Conservation (phyloP, 371 early-diverging fungal genomes). For the Syncephalis plumigaleata region DNA sequence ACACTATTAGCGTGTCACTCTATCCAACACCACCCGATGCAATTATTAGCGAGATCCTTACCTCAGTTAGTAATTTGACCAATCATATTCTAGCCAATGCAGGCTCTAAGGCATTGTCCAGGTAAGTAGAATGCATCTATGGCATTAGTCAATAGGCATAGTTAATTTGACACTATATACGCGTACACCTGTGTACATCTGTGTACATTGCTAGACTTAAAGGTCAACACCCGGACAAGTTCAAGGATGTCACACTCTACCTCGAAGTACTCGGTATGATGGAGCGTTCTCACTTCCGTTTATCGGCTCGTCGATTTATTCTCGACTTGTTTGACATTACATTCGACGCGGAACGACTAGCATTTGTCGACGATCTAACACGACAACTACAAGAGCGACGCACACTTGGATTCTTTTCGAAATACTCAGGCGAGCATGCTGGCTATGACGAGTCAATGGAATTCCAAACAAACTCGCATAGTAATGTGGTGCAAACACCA, state of each 20-base stretch:
- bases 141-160: too few relatives aligned
- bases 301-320: constrained; percentile 57
- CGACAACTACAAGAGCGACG: background rate
- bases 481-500: too few relatives aligned
- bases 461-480: background rate
- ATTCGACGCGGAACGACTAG: constrained; percentile 21
- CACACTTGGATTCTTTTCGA: too few relatives aligned
- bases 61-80: constrained; percentile 59
- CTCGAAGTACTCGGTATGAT: constrained; percentile 40
- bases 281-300: constrained; percentile 49
- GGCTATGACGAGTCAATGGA: too few relatives aligned
- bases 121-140: constrained; percentile 14
- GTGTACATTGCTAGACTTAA: constrained; percentile 18
- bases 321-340: constrained; percentile 62
- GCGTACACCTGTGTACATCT: background rate
- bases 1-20: background rate
- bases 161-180: too few relatives aligned
- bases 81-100: constrained; percentile 74
- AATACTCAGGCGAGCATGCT: too few relatives aligned
- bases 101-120: constrained; percentile 48
- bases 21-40: background rate
- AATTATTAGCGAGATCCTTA: constrained; percentile 20
- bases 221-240: constrained; percentile 34
- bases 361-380: constrained; percentile 7
- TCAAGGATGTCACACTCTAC: constrained; percentile 33